Evolutionary conservation across 148 eudicot species (phyloP).

Genomic region (Camellia sinensis): DNA sequence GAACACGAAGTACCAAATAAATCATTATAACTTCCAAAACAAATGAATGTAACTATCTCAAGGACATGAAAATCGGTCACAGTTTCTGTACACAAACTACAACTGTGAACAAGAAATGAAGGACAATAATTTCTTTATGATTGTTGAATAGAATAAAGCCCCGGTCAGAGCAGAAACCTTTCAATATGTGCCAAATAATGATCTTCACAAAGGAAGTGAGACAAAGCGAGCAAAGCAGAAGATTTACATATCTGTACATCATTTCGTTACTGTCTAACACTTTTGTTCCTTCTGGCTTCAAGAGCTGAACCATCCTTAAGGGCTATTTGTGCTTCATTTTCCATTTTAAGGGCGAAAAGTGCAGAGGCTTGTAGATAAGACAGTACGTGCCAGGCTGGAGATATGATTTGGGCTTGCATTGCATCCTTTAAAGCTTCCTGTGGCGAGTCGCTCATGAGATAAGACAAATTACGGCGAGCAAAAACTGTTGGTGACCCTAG

Average conservation of each 20-base stretch:
- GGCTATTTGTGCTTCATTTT: slow-evolving; percentile 51
- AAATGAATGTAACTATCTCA: background rate
- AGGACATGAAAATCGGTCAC: background rate
- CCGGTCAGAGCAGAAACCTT: background rate
- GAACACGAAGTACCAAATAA: too few relatives aligned
- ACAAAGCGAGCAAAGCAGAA: background rate
- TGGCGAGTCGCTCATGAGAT: slow-evolving; percentile 61
- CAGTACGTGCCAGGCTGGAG: slow-evolving; percentile 63
- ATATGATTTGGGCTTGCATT: slow-evolving; percentile 69
- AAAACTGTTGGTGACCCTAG: slow-evolving; percentile 63
- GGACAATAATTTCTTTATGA: background rate
- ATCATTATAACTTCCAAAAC: background rate
- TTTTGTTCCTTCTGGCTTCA: slow-evolving; percentile 43
- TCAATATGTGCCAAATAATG: background rate
- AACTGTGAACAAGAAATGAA: background rate
- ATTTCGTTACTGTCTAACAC: slow-evolving; percentile 25
- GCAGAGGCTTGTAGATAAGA: slow-evolving; percentile 60
- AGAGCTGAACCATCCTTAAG: slow-evolving; percentile 58
- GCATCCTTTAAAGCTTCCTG: slow-evolving; percentile 66
- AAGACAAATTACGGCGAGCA: slow-evolving; percentile 63
- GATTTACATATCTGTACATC: background rate
- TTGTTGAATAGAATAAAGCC: too few relatives aligned
- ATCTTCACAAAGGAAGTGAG: background rate
- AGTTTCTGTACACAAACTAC: slow-evolving; percentile 3
- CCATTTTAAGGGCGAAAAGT: slow-evolving; percentile 57